These are phyloP conservation scores for Pseudogymnoascus sp. DNA, from an alignment of 2,329 filamentous ascomycete species.

Conservation along the genomic window DNA sequence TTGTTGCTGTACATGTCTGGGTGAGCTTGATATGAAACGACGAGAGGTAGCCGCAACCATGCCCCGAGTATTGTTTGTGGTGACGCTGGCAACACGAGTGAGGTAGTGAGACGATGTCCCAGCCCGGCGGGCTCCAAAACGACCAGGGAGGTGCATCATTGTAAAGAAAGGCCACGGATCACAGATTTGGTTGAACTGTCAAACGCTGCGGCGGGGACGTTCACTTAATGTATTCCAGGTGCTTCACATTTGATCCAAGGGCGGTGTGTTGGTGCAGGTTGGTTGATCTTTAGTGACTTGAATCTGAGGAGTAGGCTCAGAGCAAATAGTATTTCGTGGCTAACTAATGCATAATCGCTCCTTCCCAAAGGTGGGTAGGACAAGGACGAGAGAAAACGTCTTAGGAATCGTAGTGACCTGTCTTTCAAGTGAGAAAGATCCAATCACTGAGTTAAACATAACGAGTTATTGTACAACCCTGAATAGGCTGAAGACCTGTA, in stretches of 20 bases:
- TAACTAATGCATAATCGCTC: constrained; percentile 4
- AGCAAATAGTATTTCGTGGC: neutral
- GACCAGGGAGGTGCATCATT: neutral
- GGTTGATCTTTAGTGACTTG: constrained; percentile 1
- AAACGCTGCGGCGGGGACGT: neutral
- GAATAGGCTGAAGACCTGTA: neutral
- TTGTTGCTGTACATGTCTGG: neutral
- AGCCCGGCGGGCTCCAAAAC: neutral
- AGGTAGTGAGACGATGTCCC: neutral
- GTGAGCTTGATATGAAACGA: neutral
- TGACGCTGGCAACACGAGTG: neutral
- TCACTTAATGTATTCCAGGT: neutral
- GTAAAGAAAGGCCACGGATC: neutral
- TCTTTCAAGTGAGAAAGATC: neutral
- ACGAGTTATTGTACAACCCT: neutral
- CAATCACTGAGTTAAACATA: neutral
- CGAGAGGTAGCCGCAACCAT: neutral
- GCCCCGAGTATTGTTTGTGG: neutral
- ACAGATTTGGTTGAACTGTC: neutral
- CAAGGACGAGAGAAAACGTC: neutral
- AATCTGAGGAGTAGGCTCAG: neutral
- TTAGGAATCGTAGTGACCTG: neutral
- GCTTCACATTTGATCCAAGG: neutral
- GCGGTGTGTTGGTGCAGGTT: neutral
- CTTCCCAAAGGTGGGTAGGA: neutral